A percentile compares a stretch with the other conserved stretches of the same genome.
Evolutionary conservation across 75 land plant species (phyloP).

Genomic region (Cunninghamia lanceolata): DNA sequence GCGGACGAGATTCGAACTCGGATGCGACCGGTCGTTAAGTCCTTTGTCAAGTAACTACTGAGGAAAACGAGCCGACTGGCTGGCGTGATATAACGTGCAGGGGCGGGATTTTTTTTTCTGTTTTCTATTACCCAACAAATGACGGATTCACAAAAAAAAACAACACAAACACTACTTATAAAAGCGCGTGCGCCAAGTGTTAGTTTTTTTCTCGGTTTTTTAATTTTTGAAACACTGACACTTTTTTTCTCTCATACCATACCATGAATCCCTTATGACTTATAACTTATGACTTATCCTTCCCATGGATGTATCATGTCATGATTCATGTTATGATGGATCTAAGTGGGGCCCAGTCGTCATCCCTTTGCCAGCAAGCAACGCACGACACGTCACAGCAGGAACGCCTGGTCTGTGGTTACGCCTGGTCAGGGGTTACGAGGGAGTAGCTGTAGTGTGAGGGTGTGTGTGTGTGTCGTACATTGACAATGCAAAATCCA

Average conservation of each 20-base stretch:
- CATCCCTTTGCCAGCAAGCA: background rate
- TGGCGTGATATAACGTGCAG: background rate
- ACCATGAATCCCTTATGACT: background rate
- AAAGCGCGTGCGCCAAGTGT: constrained; percentile 7
- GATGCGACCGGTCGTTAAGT: constrained; percentile 3
- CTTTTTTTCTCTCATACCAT: background rate
- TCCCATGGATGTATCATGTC: background rate
- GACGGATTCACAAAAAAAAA: background rate
- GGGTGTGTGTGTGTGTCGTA: background rate
- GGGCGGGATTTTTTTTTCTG: background rate
- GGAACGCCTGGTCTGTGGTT: background rate
- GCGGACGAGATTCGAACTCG: constrained; percentile 1
- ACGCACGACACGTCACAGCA: background rate
- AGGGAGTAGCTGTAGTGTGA: background rate
- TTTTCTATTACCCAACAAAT: background rate
- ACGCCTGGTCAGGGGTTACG: background rate
- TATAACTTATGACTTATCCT: too few relatives aligned
- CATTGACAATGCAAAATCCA: background rate
- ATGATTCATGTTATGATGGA: background rate
- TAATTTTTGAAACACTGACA: background rate
- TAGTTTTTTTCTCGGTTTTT: background rate
- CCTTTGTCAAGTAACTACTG: background rate
- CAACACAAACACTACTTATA: background rate
- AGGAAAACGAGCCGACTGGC: background rate
- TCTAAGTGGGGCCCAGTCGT: background rate